These are phyloP conservation scores for Phytopythium sindhum DNA, from an alignment of 352 stramenopile species.

Conservation along the genomic window DNA sequence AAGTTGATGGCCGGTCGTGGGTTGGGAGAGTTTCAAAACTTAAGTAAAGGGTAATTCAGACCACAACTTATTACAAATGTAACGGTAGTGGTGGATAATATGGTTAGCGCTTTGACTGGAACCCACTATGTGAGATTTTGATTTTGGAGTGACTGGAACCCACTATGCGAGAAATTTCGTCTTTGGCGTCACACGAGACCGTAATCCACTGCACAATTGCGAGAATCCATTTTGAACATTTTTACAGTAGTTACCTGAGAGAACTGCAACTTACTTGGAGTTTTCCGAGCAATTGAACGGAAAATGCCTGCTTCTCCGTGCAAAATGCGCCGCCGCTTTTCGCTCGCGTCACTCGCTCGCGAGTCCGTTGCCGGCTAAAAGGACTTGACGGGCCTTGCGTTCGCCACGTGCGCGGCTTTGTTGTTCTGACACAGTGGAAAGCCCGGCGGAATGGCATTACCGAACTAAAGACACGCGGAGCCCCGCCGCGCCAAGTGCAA, in stretches of 20 bases:
- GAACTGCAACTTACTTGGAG: no score
- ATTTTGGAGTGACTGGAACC: not conserved
- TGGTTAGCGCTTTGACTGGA: not conserved
- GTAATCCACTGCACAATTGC: no score
- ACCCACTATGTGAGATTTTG: not conserved
- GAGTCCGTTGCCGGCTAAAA: no score
- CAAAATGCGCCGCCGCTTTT: no score
- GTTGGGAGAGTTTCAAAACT: not conserved
- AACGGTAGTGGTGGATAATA: not conserved
- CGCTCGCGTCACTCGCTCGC: no score
- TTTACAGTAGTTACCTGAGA: no score
- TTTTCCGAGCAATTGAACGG: no score
- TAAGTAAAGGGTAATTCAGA: not conserved
- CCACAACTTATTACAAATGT: not conserved
- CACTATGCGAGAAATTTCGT: not conserved
- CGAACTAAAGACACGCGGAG: not conserved
- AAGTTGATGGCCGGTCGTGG: not conserved
- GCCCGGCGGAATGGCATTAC: conserved; percentile 2
- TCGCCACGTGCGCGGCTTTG: no score
- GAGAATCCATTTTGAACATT: not conserved
- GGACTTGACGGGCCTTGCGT: no score
- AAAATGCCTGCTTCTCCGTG: no score
- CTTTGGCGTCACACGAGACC: not conserved
- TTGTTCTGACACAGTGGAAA: not conserved
- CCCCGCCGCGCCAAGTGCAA: not conserved